Conservation (phyloP, 208 protist genomes). For the Phytomonas francai region DNA sequence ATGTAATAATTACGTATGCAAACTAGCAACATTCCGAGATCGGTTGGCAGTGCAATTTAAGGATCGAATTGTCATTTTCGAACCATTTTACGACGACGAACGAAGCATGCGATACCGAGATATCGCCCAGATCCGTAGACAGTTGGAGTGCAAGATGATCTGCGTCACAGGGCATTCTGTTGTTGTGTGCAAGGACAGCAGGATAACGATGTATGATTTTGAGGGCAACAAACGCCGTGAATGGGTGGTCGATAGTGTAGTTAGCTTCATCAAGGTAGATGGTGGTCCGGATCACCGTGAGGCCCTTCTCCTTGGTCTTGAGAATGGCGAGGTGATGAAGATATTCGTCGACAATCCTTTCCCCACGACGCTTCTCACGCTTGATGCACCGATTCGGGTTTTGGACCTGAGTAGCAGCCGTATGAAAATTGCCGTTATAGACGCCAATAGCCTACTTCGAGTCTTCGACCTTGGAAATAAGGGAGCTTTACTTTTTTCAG, state of each 20-base stretch:
- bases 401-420: constrained; percentile 87
- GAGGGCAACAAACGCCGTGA: constrained; percentile 88
- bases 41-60: constrained; percentile 92
- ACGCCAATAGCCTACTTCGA: constrained; percentile 79
- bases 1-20: constrained; percentile 93
- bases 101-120: constrained; percentile 83
- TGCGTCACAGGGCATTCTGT: constrained; percentile 87
- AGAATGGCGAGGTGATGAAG: constrained; percentile 86
- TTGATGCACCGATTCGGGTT: constrained; percentile 65
- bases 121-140: constrained; percentile 88
- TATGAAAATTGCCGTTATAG: constrained; percentile 91
- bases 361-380: constrained; percentile 86
- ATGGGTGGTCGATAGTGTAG: constrained; percentile 91
- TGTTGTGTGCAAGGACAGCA: constrained; percentile 83
- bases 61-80: constrained; percentile 91
- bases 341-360: constrained; percentile 97
- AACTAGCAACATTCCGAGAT: constrained; percentile 92
- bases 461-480: constrained; percentile 86
- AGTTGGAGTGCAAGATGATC: constrained; percentile 90
- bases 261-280: constrained; percentile 93
- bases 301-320: constrained; percentile 90
- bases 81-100: constrained; percentile 88
- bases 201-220: constrained; percentile 90
- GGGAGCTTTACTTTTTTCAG: constrained; percentile 87
- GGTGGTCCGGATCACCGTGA: constrained; percentile 88